Evolutionary conservation across 2,329 filamentous ascomycete species (phyloP), one percentile per base, ranked within the genome.

Genomic region (Diplodia seriata): DNA sequence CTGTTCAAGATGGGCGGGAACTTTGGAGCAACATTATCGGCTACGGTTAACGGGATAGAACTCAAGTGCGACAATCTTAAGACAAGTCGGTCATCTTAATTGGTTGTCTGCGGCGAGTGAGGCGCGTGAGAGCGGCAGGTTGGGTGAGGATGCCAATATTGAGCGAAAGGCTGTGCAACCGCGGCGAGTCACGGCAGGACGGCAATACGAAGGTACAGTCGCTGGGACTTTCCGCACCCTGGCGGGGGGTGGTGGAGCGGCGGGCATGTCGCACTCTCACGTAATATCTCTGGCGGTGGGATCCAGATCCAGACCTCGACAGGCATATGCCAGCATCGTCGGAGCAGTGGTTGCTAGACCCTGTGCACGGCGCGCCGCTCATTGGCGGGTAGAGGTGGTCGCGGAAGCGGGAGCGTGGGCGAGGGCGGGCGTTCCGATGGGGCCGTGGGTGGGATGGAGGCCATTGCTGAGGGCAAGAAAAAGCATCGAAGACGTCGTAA

Each of bases 21-120:
- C 43, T 63, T 36, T 63, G 59, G 59, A 38, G 43, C 59, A 63
- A 63, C 59, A 63, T 63, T 61, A 61, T 61, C 57, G 57, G 40
- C 57, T 50, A 26, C 49, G 57, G 47, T 61, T 51, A 63, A 63
- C 59, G 29, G 59, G 47, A 63, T 63, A 63, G 59, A 36, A 51
- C 33, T 51, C 59, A 51, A 18, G 59, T 63, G 59, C 59, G 59
- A 63, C 59, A 63, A 63, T 63, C 59, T 63, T 63, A 63, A 63
- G 59, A 63, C 59, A 63, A 38, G 33, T 20, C 36, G 43, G 59
- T 51, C 59, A 62, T 62, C 43, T 62, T 62, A 63, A 63, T 40
- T 49, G 31, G 43, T 29, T 49, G 40, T 26, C 36, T 20, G 18
- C 29, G n/a, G 23, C 8, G 18, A 33, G 26, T 26, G 18, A 26